phyloP scores from a whole-genome alignment of 1,139 yeast species.

The Yamadazyma spencermartinsiae region DNA sequence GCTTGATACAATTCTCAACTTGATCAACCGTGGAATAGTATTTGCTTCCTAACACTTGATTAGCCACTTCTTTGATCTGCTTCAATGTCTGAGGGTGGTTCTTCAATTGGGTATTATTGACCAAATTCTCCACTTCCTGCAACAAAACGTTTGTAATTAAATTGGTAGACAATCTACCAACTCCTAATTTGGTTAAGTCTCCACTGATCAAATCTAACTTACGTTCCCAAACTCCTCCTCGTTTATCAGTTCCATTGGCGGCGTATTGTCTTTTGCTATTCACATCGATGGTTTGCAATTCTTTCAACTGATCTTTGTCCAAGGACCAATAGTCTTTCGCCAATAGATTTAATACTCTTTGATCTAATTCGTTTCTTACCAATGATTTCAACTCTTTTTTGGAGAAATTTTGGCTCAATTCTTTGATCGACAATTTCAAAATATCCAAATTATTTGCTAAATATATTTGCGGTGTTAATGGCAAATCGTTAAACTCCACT shows the following conservation, averaged over 20 bases:
- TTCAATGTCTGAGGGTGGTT: constrained; percentile 83
- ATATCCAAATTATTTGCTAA: constrained; percentile 89
- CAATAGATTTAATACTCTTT: constrained; percentile 76
- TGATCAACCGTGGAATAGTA: constrained; percentile 95
- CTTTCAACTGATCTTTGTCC: constrained; percentile 54
- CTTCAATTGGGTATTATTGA: constrained; percentile 70
- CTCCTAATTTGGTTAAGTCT: constrained; percentile 85
- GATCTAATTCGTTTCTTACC: constrained; percentile 83
- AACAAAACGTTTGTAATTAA: constrained; percentile 78
- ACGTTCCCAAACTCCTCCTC: constrained; percentile 83
- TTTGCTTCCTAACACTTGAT: constrained; percentile 70
- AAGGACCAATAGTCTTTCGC: constrained; percentile 88
- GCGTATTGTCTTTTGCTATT: constrained; percentile 27
- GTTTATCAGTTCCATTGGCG: constrained; percentile 29
- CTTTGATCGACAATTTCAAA: constrained; percentile 83
- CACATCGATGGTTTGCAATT: constrained; percentile 40
- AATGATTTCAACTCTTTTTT: constrained; percentile 79
- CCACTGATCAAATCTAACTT: constrained; percentile 84
- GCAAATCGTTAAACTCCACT: constrained; percentile 94
- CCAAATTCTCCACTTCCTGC: constrained; percentile 73
- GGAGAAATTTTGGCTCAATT: constrained; percentile 78
- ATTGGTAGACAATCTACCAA: constrained; percentile 86
- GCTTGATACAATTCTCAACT: constrained; percentile 97
- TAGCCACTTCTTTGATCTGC: constrained; percentile 84
- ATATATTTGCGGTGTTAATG: constrained; percentile 89